Base-by-base conservation (phyloP, 192 early-diverging fungal genomes). In the Linnemannia exigua region DNA sequence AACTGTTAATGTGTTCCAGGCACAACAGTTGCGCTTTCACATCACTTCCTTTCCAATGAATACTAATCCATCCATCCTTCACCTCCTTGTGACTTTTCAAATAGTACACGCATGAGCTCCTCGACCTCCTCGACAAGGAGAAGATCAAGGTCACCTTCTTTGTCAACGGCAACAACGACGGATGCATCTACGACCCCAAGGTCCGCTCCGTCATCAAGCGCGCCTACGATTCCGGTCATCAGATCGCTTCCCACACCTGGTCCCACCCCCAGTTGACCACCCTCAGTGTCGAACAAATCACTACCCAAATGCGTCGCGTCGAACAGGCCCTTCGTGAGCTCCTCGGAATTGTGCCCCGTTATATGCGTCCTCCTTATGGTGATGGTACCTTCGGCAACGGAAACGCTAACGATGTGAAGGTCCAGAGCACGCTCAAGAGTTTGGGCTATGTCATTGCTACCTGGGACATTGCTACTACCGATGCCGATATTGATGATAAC, bases 81-180 rank as follows among this genome's bases (percentile, higher is more conserved):
- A 28, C 58, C 5, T 58, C 1, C 44, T 61, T 19, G n/a, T 19
- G 19, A 20, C 19, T 28, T n/a, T n/a, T 36, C 17, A 87, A 87
- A 67, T 67, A 88, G 66, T 86, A 79, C 67, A 95, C 94, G 2
- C 72, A 80, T 25, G 79, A 70, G 15, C 67, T 96, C 20, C 80
- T 95, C 12, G 90, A 92, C 75, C 73, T 84, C 1, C 84, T 95
- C 7, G 84, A 91, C 25, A 47, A 84, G 61, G 76, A 82, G 22
- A 76, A 89, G 58, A 77, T 94, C 54, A 95, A 94, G 79, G 94
- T 90, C 1, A 94, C 95, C 3, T 95, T 95, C 84, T 95, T 92
- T 78, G 91, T 95, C 22, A 89, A 91, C 54, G 95, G 95, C 15
- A 66, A 84, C 36, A 84, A 90, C 73, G 81, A 68, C 2, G 63